These are phyloP conservation scores for Saccharomyces hybrid DNA, from an alignment of 1,139 yeast species.

Conservation along the genomic window DNA sequence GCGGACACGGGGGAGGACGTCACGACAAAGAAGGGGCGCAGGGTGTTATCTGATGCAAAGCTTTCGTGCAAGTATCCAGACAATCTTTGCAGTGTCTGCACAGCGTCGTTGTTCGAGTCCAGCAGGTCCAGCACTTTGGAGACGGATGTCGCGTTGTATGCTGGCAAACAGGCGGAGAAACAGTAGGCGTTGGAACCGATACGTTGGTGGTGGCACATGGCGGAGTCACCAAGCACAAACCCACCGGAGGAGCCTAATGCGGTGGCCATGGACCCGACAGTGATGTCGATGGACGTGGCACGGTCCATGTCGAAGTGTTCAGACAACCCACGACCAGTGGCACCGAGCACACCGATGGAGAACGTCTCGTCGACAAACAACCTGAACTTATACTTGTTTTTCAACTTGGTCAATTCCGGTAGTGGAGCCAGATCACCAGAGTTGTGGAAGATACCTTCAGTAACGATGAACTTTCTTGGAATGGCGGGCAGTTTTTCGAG, in stretches of 20 bases:
- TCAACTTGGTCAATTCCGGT: constrained; percentile 62
- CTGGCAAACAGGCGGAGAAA: constrained; percentile 91
- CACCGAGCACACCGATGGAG: constrained; percentile 81
- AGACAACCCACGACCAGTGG: constrained; percentile 75
- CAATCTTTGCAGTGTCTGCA: constrained; percentile 34
- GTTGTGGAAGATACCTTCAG: constrained; percentile 81
- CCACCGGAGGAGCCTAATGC: constrained; percentile 92
- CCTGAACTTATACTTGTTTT: constrained; percentile 75
- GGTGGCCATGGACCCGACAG: constrained; percentile 78
- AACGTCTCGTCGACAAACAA: constrained; percentile 79
- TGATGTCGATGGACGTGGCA: constrained; percentile 57
- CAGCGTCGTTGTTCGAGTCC: constrained; percentile 32
- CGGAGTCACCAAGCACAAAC: constrained; percentile 77
- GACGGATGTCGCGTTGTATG: constrained; percentile 75
- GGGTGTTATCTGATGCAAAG: constrained; percentile 32
- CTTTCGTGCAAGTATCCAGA: constrained; percentile 34
- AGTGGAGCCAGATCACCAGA: constrained; percentile 77
- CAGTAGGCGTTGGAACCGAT: constrained; percentile 85
- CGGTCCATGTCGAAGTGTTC: constrained; percentile 62
- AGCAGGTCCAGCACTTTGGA: constrained; percentile 50
- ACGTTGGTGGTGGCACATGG: constrained; percentile 88
- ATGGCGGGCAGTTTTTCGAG: constrained; percentile 58
- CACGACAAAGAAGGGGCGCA: constrained; percentile 39
- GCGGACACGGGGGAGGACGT: constrained; percentile 60
- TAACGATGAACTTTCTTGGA: constrained; percentile 79